Base-by-base conservation (phyloP, 257 asterid species). In the Apocynum venetum region DNA sequence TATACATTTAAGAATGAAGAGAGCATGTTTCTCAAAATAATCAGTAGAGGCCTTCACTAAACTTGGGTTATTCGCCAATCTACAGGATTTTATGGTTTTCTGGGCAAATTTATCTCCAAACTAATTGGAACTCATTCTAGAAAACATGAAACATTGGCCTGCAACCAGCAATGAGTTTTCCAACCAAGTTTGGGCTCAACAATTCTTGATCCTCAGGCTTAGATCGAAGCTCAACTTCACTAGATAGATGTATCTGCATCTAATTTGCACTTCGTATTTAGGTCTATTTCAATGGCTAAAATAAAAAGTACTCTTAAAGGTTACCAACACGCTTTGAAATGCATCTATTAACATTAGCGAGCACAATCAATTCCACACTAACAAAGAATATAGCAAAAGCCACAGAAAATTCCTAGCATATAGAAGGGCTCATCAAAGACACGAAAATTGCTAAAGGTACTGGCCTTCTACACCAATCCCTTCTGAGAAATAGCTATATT, bases 381-480 rank as follows among this genome's bases (percentile, higher is more conserved):
- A 60, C 47, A 7, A 65, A 76, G 57, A 59, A 48, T 59, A 60
- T 15, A 51, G 52, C n/a, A 12, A 35, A 67, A 51, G 40, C 15
- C 3, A 40, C 9, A 8, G 19, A 53, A 77, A 13, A 56, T 19
- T 43, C 8, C 75, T 13, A 77, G 25, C 36, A 66, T 13, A 68
- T 36, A 15, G 14, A 77, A 57, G 17, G 55, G 10, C 6, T 48
- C 55, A 20, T 4, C 20, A 8, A 14, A 78, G 63, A 78, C 81
- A 71, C 77, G 74, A 72, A 78, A 78, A 78, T 71, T 71, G 14
- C 53, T 48, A 31, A 57, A 60, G 64, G 81, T 57, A 71, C 72
- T 57, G 81, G 76, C 46, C 55, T 38, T 47, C 25, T 78, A 41
- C 63, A 71, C 81, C 81, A 71, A 71, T 48, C 49, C 81, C 81